Evolutionary conservation across 176 grass and related monocot genomes (phyloP).

Genomic region (Alloteropsis semialata): DNA sequence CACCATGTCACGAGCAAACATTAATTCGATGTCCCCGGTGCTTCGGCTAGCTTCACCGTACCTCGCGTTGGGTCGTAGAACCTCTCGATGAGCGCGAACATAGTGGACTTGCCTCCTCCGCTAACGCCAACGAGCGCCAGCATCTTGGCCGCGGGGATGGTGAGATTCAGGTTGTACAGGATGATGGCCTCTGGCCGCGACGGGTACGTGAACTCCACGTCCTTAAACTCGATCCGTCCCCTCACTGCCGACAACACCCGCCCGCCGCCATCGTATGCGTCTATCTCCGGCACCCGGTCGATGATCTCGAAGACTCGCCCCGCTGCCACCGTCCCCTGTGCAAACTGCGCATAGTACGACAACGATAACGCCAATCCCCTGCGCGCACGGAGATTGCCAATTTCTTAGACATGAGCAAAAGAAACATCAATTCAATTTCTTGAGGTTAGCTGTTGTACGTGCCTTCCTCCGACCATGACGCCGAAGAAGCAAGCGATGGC

Average conservation of each 20-base stretch:
- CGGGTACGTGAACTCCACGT: constrained; percentile 64
- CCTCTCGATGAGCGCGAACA: constrained; percentile 64
- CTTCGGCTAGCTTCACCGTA: too few species aligned
- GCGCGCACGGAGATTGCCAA: background rate
- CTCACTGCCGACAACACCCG: background rate
- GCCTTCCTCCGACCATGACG: constrained; percentile 67
- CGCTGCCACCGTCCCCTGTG: constrained; percentile 48
- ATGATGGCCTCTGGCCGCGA: constrained; percentile 43
- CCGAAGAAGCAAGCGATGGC: constrained; percentile 73
- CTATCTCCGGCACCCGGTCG: constrained; percentile 50
- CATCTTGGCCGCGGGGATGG: constrained; percentile 40
- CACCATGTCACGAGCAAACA: too few species aligned
- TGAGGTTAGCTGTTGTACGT: background rate
- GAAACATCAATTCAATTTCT: background rate
- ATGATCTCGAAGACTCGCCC: constrained; percentile 58
- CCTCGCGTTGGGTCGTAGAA: constrained; percentile 65
- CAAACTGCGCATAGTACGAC: constrained; percentile 56
- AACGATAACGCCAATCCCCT: constrained; percentile 54
- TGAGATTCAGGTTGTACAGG: constrained; percentile 47
- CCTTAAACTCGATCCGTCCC: constrained; percentile 52
- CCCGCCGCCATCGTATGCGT: constrained; percentile 29
- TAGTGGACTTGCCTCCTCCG: constrained; percentile 69
- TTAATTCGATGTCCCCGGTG: too few species aligned
- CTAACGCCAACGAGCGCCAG: constrained; percentile 49
- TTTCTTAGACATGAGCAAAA: background rate